Evolutionary conservation across 345 rosid genomes (phyloP), one percentile per base, ranked within the genome.

Genomic region (Schrenkiella parvula): DNA sequence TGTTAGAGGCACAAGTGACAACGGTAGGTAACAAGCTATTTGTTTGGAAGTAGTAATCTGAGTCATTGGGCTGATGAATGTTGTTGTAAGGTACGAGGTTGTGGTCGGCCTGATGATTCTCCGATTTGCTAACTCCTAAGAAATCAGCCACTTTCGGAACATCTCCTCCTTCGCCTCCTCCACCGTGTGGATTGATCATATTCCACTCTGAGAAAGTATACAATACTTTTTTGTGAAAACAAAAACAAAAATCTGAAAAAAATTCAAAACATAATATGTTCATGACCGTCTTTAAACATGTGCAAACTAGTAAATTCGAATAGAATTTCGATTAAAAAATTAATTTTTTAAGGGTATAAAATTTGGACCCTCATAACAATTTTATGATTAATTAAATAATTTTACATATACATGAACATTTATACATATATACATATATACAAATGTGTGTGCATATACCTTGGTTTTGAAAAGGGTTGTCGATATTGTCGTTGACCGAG

Each of bases 131-230:
- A 57, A 92, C 98, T 14, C 99, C 99, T 35, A 95, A 84, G 72
- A 95, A 95, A 80, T 95, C 99, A 3, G 98, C 98, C 23, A 95
- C 86, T 82, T 92, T 92, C n/a, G 97, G 99, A 31, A 86, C 88
- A 25, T 87, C 97, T 50, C 79, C 83, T 61, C 84, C 83, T 37
- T 47, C 71, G 1, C 71, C 53, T 5, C 79, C 73, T 41, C 84
- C 77, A 11, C 87, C 87, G 29, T 88, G 89, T 51, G 80, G 59
- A 67, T 86, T 88, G 21, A 86, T 80, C 83, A 89, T 55, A 76
- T 81, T 86, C 99, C 99, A 95, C 60, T 89, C 99, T 91, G 70
- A 35, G 11, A 71, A 54, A 69, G 4, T 2, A 77, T 38, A 23
- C 34, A 35, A 72, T 43, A 19, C 12, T 3, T 47, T 41, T 14